Evolutionary conservation across 495 filamentous ascomycete genomes (phyloP), one percentile per base, ranked within the genome.

Genomic region (Cenococcum geophilum): DNA sequence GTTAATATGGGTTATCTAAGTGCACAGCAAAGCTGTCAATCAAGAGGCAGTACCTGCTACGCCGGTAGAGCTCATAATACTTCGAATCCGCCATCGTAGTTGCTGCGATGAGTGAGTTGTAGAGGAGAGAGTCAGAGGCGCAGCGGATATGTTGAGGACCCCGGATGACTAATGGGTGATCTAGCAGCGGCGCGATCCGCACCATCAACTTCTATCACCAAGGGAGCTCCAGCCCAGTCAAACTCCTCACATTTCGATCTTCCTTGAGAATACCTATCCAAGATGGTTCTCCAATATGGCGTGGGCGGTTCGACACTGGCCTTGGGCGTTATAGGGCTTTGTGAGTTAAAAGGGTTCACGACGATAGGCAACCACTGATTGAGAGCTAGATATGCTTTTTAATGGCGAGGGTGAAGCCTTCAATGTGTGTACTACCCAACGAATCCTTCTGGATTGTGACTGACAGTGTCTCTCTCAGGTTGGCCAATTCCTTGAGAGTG

Each of bases 21-120:
- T 18, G 9, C 18, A 52, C n/a, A 16, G 36, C 14, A 52, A 22
- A 50, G n/a, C 22, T 52, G 3, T 45, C 34, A 54, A 45, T 47
- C 35, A 23, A 54, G 62, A 36, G n/a, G 45, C 49, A 45, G 72
- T 89, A 96, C 91, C 90, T 96, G 85, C 90, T 93, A 77, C 91
- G 88, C 67, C 92, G 89, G 74, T 98, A 98, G 64, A 98, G 83
- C 82, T 98, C 93, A 74, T 97, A 97, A 76, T 89, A 96, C 64
- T 70, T 70, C 20, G 61, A 20, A 25, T 69, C 67, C 47, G 69
- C 71, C 73, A 73, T 73, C 32, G 40, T 71, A 47, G 20, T 45
- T 45, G 59, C 27, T 32, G 53, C 35, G 18, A 37, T 51, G 37
- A 52, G n/a, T 52, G 34, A 8, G 51, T 22, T 25, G 57, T 18